Evolutionary conservation across 2,329 filamentous ascomycete genomes (phyloP), one percentile per base, ranked within the genome.

Genomic region (Volutella citrinella): DNA sequence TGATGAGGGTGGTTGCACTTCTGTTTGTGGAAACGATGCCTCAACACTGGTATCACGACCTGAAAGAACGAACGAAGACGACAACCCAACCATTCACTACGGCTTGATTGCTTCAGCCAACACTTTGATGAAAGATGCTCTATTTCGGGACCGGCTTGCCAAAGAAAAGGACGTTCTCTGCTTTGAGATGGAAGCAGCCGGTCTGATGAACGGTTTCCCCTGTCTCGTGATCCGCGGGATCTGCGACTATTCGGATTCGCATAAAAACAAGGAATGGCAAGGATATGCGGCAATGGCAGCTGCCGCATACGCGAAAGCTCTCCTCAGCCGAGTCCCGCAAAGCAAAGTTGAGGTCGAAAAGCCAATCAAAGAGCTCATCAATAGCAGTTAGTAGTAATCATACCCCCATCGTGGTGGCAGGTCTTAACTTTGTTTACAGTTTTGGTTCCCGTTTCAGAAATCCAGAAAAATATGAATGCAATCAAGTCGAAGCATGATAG

Each of bases 161-260:
- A 14, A 5, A 1, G 6, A 34, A 0, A 8, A 34, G 0, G 37
- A 15, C 2, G 28, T 43, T 0, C 10, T 39, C 1, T 47, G 42
- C 6, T 31, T 44, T 10, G 33, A 39, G 5, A 39, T n/a, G n/a
- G n/a, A n/a, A n/a, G n/a, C n/a, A n/a, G n/a, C n/a, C n/a, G n/a
- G n/a, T n/a, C n/a, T n/a, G 22, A 56, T 55, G 46, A 46, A 53
- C 14, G 27, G 48, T 15, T 49, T 55, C 24, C 54, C 51, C 1
- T 61, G 57, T 19, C 34, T 62, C 3, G 54, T 59, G 7, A 53
- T 64, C 24, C 48, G 57, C 7, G 59, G 60, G 1, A 59, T 64
- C 26, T 61, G 52, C 33, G 57, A 64, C 43, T 64, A 64, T 20
- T 48, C 57, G 1, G 60, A 63, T 27, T 51, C 52, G 2, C 56